A percentile compares a stretch with the other conserved stretches of the same genome.
These are phyloP conservation scores for Amphirosellinia nigrospora DNA, from an alignment of 495 filamentous ascomycete genomes.

Conservation along the genomic window DNA sequence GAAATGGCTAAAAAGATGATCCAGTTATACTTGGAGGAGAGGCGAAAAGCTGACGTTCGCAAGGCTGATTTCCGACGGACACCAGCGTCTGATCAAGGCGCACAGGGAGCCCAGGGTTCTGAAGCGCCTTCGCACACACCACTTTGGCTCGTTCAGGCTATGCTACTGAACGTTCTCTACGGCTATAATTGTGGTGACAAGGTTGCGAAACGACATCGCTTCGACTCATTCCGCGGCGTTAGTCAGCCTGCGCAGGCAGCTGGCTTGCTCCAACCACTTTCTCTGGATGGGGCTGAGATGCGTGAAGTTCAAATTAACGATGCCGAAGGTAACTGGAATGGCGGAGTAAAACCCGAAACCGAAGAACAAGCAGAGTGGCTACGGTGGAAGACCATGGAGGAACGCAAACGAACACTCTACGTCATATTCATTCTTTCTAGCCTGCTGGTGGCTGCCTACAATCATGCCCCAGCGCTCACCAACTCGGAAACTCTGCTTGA, in stretches of 20 bases:
- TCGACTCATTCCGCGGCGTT: constrained; percentile 89
- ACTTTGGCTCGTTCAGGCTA: constrained; percentile 96
- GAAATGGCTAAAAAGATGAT: constrained; percentile 96
- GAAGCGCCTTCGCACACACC: constrained; percentile 82
- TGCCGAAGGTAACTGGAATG: constrained; percentile 56
- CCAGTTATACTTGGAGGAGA: constrained; percentile 89
- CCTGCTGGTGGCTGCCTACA: constrained; percentile 89
- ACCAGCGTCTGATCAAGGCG: constrained; percentile 52
- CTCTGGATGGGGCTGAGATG: constrained; percentile 46
- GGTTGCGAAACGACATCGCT: constrained; percentile 85
- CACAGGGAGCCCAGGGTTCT: constrained; percentile 54
- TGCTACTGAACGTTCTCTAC: constrained; percentile 96
- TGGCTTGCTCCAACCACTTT: constrained; percentile 67
- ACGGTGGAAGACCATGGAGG: constrained; percentile 85
- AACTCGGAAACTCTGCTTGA: constrained; percentile 94
- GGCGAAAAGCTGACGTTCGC: constrained; percentile 86
- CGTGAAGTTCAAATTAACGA: constrained; percentile 51
- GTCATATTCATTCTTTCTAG: constrained; percentile 90
- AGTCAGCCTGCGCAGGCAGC: constrained; percentile 86
- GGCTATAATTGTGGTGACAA: constrained; percentile 96
- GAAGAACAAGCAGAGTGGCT: constrained; percentile 87
- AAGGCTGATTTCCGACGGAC: constrained; percentile 73
- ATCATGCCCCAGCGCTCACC: constrained; percentile 85
- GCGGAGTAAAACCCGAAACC: constrained; percentile 51
- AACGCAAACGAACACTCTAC: constrained; percentile 92